Conservation (phyloP, 106 monocot species). For the Triglochin maritima region DNA sequence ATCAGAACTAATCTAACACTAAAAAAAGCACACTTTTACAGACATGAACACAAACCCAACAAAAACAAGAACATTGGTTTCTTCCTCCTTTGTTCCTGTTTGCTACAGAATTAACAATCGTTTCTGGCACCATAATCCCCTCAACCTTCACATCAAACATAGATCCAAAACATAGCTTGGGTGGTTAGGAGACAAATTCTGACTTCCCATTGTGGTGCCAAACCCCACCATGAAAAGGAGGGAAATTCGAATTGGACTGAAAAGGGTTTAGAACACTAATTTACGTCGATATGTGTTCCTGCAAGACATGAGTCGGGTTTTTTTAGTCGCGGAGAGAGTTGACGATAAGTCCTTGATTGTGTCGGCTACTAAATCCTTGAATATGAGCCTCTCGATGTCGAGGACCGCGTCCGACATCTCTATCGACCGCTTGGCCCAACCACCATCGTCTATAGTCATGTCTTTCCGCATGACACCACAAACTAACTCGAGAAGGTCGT, state of each 20-base stretch:
- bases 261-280: no score
- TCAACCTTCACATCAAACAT: background rate
- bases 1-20: no score
- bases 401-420: constrained; percentile 78
- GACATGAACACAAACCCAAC: no score
- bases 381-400: constrained; percentile 70
- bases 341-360: constrained; percentile 53
- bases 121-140: background rate
- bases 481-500: constrained; percentile 43
- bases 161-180: background rate
- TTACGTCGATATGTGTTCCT: no score
- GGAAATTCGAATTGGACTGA: no score
- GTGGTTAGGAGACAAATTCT: background rate
- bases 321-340: background rate
- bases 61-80: no score
- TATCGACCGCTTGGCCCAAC: constrained; percentile 27
- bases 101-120: background rate
- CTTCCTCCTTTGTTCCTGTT: background rate
- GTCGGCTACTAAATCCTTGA: constrained; percentile 85
- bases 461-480: constrained; percentile 45
- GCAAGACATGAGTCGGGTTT: background rate
- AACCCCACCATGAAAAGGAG: no score
- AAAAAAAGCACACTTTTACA: no score
- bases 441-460: constrained; percentile 19
- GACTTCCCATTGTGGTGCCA: no score